Base-by-base conservation (phyloP, 2,329 filamentous ascomycete species). In the Fusarium sp. region DNA sequence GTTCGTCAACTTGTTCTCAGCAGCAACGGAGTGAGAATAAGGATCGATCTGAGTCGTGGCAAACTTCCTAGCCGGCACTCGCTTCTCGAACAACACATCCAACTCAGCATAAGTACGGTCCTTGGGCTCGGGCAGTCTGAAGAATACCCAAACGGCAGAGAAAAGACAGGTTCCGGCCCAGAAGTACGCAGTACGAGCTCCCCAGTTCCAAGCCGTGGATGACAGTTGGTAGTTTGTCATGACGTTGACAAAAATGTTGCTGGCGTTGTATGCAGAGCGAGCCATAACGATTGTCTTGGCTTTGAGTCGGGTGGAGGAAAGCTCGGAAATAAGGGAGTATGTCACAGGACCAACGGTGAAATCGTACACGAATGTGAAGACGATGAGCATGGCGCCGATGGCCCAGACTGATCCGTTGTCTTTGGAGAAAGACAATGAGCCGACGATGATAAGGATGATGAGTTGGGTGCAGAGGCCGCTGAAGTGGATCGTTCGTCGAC, bases 261-360 rank as follows among this genome's bases (percentile, higher is more conserved):
- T 79, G 13, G 84, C 77, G 49, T 87, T 78, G 56, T 78, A 78
- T 0, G 74, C 75, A 0, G 76, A 73, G 14, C 85, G 79, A 2
- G 84, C 82, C 48, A 88, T 76, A 4, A 85, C 84, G 14, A 87
- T 83, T 2, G 85, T 86, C 77, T 87, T 86, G 30, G 82, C 80
- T 62, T 84, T 83, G 37, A 88, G 81, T 10, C 85, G 80, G 1
- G 83, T 83, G 0, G 85, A 86, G 0, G 84, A 85, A 6, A 84
- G 79, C 67, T 88, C 86, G 0, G 85, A 81, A 13, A 86, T 71
- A 27, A 87, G 76, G 1, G 81, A 80, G 73, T 86, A 88, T 6
- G 82, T 82, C 9, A 86, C 81, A 0, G 85, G 85, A 0, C 86
- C 87, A 14, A 87, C 80, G 2, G 84, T 84, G 55, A 84, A 80